Conservation (phyloP, 345 rosid species). For the Pistacia atlantica region DNA sequence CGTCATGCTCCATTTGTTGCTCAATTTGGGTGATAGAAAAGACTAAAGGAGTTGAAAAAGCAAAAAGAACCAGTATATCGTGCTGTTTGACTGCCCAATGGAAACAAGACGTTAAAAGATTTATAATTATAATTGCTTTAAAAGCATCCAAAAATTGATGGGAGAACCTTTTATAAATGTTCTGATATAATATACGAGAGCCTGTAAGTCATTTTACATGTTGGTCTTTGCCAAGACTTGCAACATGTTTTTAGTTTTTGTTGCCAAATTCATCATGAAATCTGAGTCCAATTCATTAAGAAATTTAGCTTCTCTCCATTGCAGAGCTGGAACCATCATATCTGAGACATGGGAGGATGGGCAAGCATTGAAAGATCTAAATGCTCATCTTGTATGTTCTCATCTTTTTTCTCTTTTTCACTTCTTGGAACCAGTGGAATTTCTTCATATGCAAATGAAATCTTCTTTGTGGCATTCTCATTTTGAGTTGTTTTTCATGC, state of each 20-base stretch:
- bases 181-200: neutral
- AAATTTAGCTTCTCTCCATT: constrained; percentile 22
- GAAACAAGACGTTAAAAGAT: neutral
- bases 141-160: neutral
- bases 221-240: neutral
- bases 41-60: neutral
- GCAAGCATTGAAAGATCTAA: constrained; percentile 89
- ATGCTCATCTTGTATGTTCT: constrained; percentile 82
- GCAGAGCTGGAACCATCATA: constrained; percentile 96
- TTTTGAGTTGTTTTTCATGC: neutral
- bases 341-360: constrained; percentile 99
- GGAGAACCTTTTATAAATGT: neutral
- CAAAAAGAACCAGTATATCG: neutral
- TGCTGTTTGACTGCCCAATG: neutral
- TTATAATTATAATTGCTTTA: neutral
- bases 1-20: constrained; percentile 5
- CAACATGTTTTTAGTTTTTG: constrained; percentile 1
- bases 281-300: neutral
- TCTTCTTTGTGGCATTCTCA: constrained; percentile 1
- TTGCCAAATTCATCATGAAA: neutral
- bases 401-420: constrained; percentile 1
- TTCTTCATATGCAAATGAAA: neutral
- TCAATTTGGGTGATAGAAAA: neutral
- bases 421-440: neutral
- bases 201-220: neutral